Conservation (phyloP, 2,329 filamentous ascomycete species). For the Alternaria rosae region DNA sequence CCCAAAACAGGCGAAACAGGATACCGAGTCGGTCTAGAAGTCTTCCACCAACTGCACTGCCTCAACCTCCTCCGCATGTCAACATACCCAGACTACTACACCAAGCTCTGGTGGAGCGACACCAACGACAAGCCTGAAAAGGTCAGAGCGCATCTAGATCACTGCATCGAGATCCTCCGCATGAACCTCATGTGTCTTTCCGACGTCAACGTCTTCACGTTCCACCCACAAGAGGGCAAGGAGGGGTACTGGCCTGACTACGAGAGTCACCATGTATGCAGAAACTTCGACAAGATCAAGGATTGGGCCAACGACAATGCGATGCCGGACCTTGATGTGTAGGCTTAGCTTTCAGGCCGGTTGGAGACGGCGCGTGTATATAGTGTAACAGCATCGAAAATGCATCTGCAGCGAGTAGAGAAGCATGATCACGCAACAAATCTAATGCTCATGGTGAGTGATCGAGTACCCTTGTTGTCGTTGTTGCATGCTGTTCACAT, state of each 20-base stretch:
- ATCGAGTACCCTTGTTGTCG: neutral
- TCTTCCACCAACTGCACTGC: conserved; percentile 60
- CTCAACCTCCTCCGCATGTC: conserved; percentile 46
- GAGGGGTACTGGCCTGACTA: conserved; percentile 44
- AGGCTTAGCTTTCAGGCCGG: neutral
- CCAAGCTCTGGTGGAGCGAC: conserved; percentile 36
- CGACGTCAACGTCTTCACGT: conserved; percentile 48
- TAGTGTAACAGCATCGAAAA: neutral
- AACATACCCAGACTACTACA: conserved; percentile 45
- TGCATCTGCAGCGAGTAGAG: neutral
- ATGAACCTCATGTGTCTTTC: conserved; percentile 48
- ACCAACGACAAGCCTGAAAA: conserved; percentile 40
- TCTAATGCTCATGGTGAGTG: neutral
- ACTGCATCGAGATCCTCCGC: conserved; percentile 49
- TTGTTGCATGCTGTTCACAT: neutral
- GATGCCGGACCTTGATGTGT: conserved; percentile 38
- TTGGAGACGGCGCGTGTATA: neutral
- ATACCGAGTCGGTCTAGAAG: conserved; percentile 66
- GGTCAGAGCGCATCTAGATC: conserved; percentile 39
- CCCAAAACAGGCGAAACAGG: conserved; percentile 64
- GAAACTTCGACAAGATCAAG: conserved; percentile 45
- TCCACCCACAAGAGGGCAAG: conserved; percentile 30
- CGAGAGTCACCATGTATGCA: conserved; percentile 41
- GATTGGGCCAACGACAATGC: conserved; percentile 44
- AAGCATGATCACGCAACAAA: neutral